A percentile compares a stretch with the other conserved stretches of the same genome.
phyloP scores from a whole-genome alignment of 805 yeast species.

The Nakazawaea sp. region DNA sequence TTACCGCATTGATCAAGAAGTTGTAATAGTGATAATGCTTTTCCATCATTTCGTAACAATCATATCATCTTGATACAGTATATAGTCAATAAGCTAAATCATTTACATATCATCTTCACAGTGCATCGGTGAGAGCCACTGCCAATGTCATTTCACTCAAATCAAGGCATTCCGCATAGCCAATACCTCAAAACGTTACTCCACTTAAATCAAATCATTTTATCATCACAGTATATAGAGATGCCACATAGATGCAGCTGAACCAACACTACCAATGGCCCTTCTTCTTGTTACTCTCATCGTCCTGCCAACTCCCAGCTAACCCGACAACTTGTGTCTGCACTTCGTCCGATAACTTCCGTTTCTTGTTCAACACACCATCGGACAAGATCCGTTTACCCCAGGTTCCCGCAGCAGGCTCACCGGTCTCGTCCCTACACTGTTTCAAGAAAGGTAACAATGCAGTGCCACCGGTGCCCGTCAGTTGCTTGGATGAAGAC shows the following conservation, averaged over 20 bases:
- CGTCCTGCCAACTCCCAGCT: constrained; percentile 25
- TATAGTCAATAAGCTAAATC: too few species aligned
- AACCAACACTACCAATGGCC: constrained; percentile 26
- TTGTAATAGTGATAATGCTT: too few species aligned
- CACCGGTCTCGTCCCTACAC: constrained; percentile 94
- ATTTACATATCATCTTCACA: not conserved
- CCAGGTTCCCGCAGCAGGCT: constrained; percentile 90
- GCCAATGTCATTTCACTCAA: too few species aligned
- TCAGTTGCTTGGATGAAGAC: constrained; percentile 41
- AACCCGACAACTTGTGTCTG: constrained; percentile 17
- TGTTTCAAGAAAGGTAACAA: constrained; percentile 88
- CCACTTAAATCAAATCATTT: too few species aligned
- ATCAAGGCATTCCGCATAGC: too few species aligned
- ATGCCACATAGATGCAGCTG: too few species aligned
- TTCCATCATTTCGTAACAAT: too few species aligned
- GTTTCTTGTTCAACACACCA: constrained; percentile 17
- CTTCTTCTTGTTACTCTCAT: constrained; percentile 16
- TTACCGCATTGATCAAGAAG: constrained; percentile 55
- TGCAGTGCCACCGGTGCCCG: constrained; percentile 94
- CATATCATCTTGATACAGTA: too few species aligned
- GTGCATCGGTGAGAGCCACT: too few species aligned
- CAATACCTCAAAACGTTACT: too few species aligned
- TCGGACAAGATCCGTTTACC: constrained; percentile 66
- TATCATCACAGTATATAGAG: too few species aligned
- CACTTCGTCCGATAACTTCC: constrained; percentile 1